phyloP scores from a whole-genome alignment of 768 basidiomycete genomes.

The Trametes cingulata region DNA sequence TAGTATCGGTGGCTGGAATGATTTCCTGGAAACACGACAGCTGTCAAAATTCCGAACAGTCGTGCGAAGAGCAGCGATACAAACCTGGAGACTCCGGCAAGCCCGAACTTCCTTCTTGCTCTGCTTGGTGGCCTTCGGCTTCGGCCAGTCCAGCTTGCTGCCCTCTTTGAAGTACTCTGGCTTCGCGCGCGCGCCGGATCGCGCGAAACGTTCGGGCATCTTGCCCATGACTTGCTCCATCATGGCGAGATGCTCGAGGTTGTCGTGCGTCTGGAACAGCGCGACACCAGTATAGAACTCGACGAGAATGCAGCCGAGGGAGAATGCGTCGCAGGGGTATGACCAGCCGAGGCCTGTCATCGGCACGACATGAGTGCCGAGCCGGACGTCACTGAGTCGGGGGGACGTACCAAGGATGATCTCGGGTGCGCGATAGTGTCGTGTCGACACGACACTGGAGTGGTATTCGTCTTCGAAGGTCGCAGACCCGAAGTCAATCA shows the following conservation, averaged over 20 bases:
- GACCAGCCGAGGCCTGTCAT: slow-evolving; percentile 91
- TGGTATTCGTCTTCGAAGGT: slow-evolving; percentile 99
- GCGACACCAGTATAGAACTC: slow-evolving; percentile 98
- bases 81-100: slow-evolving; percentile 74
- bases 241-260: slow-evolving; percentile 99
- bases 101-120: slow-evolving; percentile 93
- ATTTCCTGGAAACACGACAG: slow-evolving; percentile 60
- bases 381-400: background rate
- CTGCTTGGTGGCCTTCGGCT: slow-evolving; percentile 81
- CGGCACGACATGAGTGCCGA: slow-evolving; percentile 3
- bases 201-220: slow-evolving; percentile 87
- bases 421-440: slow-evolving; percentile 98
- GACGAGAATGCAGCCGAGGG: slow-evolving; percentile 96
- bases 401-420: slow-evolving; percentile 81
- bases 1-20: slow-evolving; percentile 71
- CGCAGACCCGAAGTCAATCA: slow-evolving; percentile 98
- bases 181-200: slow-evolving; percentile 74
- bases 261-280: slow-evolving; percentile 99
- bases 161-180: slow-evolving; percentile 93
- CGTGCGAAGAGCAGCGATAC: slow-evolving; percentile 27
- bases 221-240: slow-evolving; percentile 99
- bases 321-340: slow-evolving; percentile 97
- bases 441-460: slow-evolving; percentile 95
- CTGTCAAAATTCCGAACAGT: slow-evolving; percentile 2
- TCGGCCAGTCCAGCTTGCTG: slow-evolving; percentile 88